These are phyloP conservation scores for Trichothecium sympodiale DNA, from an alignment of 2,329 filamentous ascomycete species.

Conservation along the genomic window DNA sequence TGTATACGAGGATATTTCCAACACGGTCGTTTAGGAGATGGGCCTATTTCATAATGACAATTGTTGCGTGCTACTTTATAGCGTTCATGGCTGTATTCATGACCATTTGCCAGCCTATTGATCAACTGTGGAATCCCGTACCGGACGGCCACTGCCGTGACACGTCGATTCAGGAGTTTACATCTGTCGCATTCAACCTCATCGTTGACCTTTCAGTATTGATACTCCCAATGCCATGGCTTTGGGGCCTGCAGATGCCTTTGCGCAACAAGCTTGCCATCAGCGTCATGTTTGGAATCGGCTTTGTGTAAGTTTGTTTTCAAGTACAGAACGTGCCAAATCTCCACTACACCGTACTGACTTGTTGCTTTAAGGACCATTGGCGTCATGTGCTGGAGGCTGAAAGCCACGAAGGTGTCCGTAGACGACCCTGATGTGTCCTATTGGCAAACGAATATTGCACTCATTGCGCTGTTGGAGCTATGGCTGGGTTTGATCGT, in stretches of 20 bases:
- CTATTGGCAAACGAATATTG: constrained; percentile 17
- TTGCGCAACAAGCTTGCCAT: constrained; percentile 21
- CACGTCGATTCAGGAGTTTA: constrained; percentile 10
- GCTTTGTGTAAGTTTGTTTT: constrained; percentile 15
- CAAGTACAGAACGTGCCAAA: constrained; percentile 3
- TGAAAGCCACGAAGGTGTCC: constrained; percentile 15
- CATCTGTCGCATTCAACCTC: constrained; percentile 14
- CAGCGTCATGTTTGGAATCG: constrained; percentile 19
- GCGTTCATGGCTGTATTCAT: constrained; percentile 18
- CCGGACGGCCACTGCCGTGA: constrained; percentile 26
- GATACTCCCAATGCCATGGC: constrained; percentile 27
- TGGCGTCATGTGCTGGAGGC: constrained; percentile 25
- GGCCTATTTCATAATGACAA: constrained; percentile 12
- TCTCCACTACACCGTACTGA: neutral
- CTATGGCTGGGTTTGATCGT: constrained; percentile 28
- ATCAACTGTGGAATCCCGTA: constrained; percentile 17
- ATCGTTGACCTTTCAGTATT: constrained; percentile 22
- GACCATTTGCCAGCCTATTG: constrained; percentile 18
- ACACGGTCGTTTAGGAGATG: constrained; percentile 14
- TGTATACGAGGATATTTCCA: constrained; percentile 18
- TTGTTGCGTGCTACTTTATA: constrained; percentile 14
- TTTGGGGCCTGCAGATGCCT: constrained; percentile 30
- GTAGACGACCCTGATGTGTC: constrained; percentile 10
- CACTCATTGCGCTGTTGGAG: constrained; percentile 24
- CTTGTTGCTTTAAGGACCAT: constrained; percentile 14